These are phyloP conservation scores for Hymenoscyphus scutula DNA, from an alignment of 2,329 filamentous ascomycete species.

Conservation along the genomic window DNA sequence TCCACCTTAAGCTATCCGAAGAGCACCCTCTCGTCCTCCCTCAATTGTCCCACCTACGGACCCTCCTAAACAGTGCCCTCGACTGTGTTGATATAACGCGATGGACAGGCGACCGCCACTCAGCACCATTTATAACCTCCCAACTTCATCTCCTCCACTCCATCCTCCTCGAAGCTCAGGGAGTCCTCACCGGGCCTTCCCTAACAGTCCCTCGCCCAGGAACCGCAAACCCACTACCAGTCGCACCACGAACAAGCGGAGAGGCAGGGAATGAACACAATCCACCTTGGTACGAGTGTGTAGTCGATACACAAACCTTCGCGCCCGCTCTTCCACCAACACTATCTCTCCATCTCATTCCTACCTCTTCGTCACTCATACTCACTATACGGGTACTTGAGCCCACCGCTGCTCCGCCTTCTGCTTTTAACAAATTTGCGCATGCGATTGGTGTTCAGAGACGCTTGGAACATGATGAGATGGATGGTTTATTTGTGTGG, in stretches of 20 bases:
- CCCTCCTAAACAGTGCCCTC: conserved; percentile 78
- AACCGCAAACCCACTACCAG: conserved; percentile 14
- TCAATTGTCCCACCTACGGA: conserved; percentile 69
- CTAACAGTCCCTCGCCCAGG: conserved; percentile 16
- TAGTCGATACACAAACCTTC: conserved; percentile 46
- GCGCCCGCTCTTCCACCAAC: conserved; percentile 60
- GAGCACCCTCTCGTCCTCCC: conserved; percentile 56
- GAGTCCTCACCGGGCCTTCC: conserved; percentile 55
- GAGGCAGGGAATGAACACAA: conserved; percentile 7
- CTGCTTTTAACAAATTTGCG: conserved; percentile 64
- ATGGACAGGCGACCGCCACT: conserved; percentile 65
- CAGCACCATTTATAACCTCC: conserved; percentile 48
- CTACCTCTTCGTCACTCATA: conserved; percentile 69
- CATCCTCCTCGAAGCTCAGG: conserved; percentile 50
- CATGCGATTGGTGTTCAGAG: conserved; percentile 65
- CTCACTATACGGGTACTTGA: conserved; percentile 70
- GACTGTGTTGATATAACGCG: conserved; percentile 78
- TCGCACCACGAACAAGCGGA: conserved; percentile 13
- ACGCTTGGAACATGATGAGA: conserved; percentile 73
- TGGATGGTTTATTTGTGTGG: conserved; percentile 70
- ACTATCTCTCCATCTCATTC: conserved; percentile 71
- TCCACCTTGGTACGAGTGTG: conserved; percentile 33
- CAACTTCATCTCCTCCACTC: conserved; percentile 56
- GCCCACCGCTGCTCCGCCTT: conserved; percentile 58
- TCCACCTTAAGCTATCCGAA: conserved; percentile 37